Percentiles rank a stretch among this genome's conserved stretches.
Evolutionary conservation across 176 grass and related monocot genomes (phyloP).

Genomic region (Saccharum spontaneum): DNA sequence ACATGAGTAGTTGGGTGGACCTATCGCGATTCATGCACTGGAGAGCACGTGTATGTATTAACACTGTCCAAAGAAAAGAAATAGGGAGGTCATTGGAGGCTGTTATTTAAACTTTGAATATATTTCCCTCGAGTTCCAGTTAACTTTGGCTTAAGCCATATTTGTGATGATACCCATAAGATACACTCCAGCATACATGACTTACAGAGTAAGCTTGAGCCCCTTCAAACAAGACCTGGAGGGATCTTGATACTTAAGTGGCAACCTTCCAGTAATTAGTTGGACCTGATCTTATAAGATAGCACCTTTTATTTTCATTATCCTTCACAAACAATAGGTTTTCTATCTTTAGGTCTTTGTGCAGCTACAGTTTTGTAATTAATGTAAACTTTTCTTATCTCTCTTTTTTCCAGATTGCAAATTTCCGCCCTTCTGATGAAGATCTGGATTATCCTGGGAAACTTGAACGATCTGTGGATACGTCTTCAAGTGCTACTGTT

Average conservation of each 20-base stretch:
- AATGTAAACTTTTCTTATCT: conserved; percentile 31
- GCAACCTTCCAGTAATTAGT: background rate
- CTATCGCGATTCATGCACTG: background rate
- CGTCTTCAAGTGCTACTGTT: conserved; percentile 67
- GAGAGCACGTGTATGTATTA: background rate
- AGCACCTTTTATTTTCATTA: background rate
- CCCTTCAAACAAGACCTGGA: background rate
- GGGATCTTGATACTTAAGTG: conserved; percentile 5
- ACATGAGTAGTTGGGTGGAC: background rate
- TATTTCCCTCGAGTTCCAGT: background rate
- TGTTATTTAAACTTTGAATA: background rate
- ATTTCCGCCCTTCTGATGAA: conserved; percentile 76
- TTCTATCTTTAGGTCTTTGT: conserved; percentile 13
- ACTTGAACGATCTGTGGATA: conserved; percentile 57
- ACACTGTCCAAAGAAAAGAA: background rate
- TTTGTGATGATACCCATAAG: conserved; percentile 12
- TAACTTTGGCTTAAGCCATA: conserved; percentile 7
- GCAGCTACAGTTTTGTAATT: background rate
- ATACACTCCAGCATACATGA: conserved; percentile 17
- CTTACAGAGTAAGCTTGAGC: background rate
- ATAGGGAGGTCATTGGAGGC: background rate
- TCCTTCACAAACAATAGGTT: background rate
- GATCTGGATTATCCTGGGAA: conserved; percentile 98
- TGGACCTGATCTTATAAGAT: conserved; percentile 22
- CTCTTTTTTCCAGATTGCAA: conserved; percentile 72